Base-by-base conservation (phyloP, 2,329 filamentous ascomycete species). In the Colletotrichum trifolii region DNA sequence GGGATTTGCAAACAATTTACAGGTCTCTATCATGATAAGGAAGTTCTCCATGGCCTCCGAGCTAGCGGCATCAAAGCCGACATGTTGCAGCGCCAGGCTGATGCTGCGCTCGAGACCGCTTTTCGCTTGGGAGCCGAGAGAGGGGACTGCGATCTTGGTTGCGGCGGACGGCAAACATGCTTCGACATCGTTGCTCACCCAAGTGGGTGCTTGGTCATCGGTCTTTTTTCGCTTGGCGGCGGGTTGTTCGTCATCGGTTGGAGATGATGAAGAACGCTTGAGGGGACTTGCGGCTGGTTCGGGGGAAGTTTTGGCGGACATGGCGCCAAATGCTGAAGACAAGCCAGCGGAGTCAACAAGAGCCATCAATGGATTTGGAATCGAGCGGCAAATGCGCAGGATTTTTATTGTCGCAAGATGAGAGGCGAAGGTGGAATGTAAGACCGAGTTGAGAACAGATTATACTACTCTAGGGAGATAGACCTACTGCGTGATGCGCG, bases 1-100 rank as follows among this genome's bases (percentile, higher is more conserved):
- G 33, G 40, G n/a, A 17, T 4, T 47, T 35, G 17, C 12, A 39
- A 12, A 53, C 12, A 34, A 73, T 86, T 66, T 73, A 89, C 88
- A 90, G 5, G 81, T 80, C 70, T 90, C 87, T 2, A 85, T 83
- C 69, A 83, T 78, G 17, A 77, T 74, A 4, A 85, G 82, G 47
- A 90, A 85, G 68, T 83, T 83, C 72, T 89, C 87, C 69, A 90
- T 74, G 2, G 87, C 87, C 57, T 87, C 84, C 8, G 81, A 79
- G 1, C 79, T 82, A 12, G 87, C 83, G 34, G 79, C 77, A 36
- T 83, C 79, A 69, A 89, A 90, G 35, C 88, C 88, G 42, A 89
- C 83, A 66, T 88, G 83, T 46, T 84, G 76, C 35, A 90, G 73
- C 3, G 82, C 82, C 60, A 89, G 73, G 0, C 82, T 83, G 60